A percentile compares a stretch with the other conserved stretches of the same genome.
phyloP scores from a whole-genome alignment of 2,329 filamentous ascomycete species.

The Exophiala dermatitidis region DNA sequence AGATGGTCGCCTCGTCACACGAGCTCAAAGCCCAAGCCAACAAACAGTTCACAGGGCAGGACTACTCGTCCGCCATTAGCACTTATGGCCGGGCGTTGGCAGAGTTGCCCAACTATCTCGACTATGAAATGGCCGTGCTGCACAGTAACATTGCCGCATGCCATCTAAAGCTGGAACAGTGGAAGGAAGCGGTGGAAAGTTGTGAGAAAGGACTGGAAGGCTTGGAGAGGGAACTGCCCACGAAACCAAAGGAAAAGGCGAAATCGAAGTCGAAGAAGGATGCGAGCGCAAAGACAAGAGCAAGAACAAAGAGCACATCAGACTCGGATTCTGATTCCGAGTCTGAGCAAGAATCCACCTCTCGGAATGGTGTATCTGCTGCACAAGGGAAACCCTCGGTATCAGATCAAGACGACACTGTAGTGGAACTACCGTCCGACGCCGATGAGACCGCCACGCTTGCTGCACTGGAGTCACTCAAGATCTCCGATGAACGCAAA shows the following conservation, averaged over 20 bases:
- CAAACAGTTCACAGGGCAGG: conserved; percentile 62
- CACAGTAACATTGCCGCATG: conserved; percentile 85
- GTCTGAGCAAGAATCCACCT: background rate
- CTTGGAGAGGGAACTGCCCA: conserved; percentile 56
- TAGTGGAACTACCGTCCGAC: conserved; percentile 46
- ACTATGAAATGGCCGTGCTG: conserved; percentile 81
- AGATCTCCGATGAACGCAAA: conserved; percentile 41
- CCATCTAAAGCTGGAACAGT: conserved; percentile 74
- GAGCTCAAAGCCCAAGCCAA: conserved; percentile 70
- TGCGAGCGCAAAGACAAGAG: conserved; percentile 10
- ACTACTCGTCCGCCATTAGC: conserved; percentile 70
- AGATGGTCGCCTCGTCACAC: conserved; percentile 64
- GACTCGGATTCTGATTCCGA: conserved; percentile 16
- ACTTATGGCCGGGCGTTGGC: conserved; percentile 75
- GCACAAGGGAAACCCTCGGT: too few species aligned
- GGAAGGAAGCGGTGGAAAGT: conserved; percentile 70
- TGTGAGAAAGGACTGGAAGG: conserved; percentile 67
- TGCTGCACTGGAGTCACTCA: conserved; percentile 36
- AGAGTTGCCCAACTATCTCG: conserved; percentile 73
- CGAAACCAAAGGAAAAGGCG: conserved; percentile 28
- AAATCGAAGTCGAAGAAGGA: conserved; percentile 3
- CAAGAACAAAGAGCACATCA: background rate
- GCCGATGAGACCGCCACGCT: conserved; percentile 31
- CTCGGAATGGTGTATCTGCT: too few species aligned
- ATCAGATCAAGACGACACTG: conserved; percentile 32